Evolutionary conservation across 2,329 filamentous ascomycete genomes (phyloP).

Genomic region (Microsporum canis): DNA sequence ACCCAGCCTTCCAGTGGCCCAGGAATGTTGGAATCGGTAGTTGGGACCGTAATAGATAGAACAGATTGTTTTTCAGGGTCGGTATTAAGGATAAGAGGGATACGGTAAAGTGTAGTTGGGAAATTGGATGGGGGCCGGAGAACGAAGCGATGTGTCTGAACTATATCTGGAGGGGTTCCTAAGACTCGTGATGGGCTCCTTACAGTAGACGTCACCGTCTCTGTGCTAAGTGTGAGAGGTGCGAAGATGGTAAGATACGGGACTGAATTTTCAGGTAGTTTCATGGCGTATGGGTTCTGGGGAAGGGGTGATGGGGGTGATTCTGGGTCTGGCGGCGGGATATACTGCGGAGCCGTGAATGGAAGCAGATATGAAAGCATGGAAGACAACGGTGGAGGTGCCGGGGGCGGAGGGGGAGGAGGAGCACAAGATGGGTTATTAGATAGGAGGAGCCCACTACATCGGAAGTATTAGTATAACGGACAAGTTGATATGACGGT

Average conservation of each 20-base stretch:
- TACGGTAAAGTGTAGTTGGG: slow-evolving; percentile 23
- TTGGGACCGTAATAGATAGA: slow-evolving; percentile 23
- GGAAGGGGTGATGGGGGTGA: slow-evolving; percentile 32
- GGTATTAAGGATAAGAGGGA: slow-evolving; percentile 27
- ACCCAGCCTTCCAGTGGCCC: slow-evolving; percentile 26
- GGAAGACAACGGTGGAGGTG: slow-evolving; percentile 24
- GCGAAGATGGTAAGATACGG: slow-evolving; percentile 63
- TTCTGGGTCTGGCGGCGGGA: slow-evolving; percentile 3
- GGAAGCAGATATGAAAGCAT: slow-evolving; percentile 32
- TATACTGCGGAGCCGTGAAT: slow-evolving; percentile 24
- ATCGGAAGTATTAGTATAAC: slow-evolving; percentile 17
- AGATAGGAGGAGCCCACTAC: slow-evolving; percentile 24
- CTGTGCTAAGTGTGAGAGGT: slow-evolving; percentile 45
- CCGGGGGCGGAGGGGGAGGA: slow-evolving; percentile 16
- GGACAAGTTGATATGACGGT: not conserved
- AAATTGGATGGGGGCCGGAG: slow-evolving; percentile 30
- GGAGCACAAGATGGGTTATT: slow-evolving; percentile 20
- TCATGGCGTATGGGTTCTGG: slow-evolving; percentile 55
- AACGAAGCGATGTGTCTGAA: slow-evolving; percentile 27
- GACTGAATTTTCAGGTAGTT: slow-evolving; percentile 44
- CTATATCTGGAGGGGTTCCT: slow-evolving; percentile 16
- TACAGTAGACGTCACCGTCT: slow-evolving; percentile 16
- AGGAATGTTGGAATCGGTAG: slow-evolving; percentile 18
- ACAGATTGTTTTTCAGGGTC: slow-evolving; percentile 27
- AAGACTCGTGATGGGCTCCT: slow-evolving; percentile 4